Conservation (phyloP, 768 basidiomycete species). For the Dacryopinax spathularia region DNA sequence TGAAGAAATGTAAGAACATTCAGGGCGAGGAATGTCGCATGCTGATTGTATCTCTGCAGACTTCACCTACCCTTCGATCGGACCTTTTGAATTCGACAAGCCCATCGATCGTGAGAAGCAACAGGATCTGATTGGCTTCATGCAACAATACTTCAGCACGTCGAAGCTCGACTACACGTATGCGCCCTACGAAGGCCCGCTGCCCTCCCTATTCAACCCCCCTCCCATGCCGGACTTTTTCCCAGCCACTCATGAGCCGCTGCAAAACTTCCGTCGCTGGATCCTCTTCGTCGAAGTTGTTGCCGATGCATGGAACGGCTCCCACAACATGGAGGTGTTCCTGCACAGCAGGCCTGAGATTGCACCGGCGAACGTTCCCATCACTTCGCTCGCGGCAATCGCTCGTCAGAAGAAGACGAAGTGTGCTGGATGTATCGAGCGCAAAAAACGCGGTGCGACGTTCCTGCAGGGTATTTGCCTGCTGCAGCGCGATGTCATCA, state of each 20-base stretch:
- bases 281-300: background rate
- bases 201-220: background rate
- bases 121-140: background rate
- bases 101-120: background rate
- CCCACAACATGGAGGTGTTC: background rate
- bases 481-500: background rate
- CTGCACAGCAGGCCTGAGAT: background rate
- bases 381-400: background rate
- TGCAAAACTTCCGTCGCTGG: background rate
- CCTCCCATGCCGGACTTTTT: background rate
- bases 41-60: background rate
- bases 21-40: too few species aligned
- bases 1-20: background rate
- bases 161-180: background rate
- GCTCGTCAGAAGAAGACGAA: background rate
- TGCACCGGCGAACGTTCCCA: background rate
- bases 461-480: background rate
- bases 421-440: background rate
- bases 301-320: background rate
- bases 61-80: background rate
- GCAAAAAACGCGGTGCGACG: background rate
- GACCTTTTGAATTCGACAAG: background rate
- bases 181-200: background rate
- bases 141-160: constrained; percentile 2
- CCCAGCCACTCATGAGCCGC: background rate